Base-by-base conservation (phyloP, 768 basidiomycete genomes). In the Tulasnella sp. region DNA sequence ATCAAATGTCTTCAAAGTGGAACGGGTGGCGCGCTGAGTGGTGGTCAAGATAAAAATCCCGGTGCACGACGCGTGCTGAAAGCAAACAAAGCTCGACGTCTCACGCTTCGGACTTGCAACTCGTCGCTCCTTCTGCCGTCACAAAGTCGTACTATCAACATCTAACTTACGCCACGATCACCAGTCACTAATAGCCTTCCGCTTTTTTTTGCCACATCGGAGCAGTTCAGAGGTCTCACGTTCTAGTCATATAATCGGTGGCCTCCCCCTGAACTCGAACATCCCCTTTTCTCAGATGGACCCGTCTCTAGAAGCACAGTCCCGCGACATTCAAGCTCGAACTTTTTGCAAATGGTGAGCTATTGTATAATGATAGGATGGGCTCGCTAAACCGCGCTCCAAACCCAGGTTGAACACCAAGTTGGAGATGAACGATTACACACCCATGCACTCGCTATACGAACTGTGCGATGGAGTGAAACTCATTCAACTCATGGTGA, bases 401-500 rank as follows among this genome's bases (percentile, higher is more conserved):
- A 13, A 16, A 23, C 78, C 80, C 81, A 98, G 97, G 98, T 87
- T 99, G 79, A 99, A 99, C 82, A 94, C 96, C 11, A 96, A 97
- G 83, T 89, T 99, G 40, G 96, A 98, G 83, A 86, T 89, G 4
- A 88, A 92, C 80, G 92, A 91, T 79, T 90, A 96, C 82, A 92
- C 93, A 7, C 89, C 94, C 16, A 96, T 99, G 94, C 87, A 87
- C 13, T 95, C 96, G 73, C 88, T 99, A 7, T 92, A 89, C 76
- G 98, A 99, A 86, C 90, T 99, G 74, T 94, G 92, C 6, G 96
- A 98, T 85, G 98, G 98, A 44, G 96, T 98, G 26, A 91, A 93
- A 79, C 88, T 99, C 57, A 98, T 99, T 80, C 96, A 98, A 83
- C 88, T 99, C 44, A 95, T 94, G 92, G 96, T 94, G 32, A 29